Base-by-base conservation (phyloP, 352 stramenopile species). In the Globisporangium nagaii region DNA sequence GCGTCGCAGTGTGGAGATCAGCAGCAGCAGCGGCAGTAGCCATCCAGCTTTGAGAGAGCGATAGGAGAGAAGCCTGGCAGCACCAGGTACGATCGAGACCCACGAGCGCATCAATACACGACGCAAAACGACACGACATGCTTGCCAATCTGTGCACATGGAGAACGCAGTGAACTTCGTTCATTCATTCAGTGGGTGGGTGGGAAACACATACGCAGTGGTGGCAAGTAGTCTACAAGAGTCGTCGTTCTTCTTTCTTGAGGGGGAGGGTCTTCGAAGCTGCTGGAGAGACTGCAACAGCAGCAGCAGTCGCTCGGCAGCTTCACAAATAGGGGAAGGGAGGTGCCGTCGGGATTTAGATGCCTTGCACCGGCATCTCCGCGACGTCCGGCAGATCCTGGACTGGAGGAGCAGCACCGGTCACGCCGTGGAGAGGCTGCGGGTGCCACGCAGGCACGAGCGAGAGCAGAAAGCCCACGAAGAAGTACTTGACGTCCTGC, bases 391-490 rank as follows among this genome's bases (percentile, higher is more conserved):
- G 63, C 47, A 82, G 59, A 6, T 62, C 61, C 44, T 78, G 69
- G 37, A 78, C 70, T 15, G 57, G 51, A n/a, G 58, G 66, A 24
- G 22, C 54, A 2, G 60, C 68, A 2, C 40, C 63, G n/a, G 36
- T n/a, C 15, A 27, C 60, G 12, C 75, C 73, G 27, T 63, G 61
- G 19, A 84, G 69, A 10, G 71, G 62, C 59, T 90, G 75, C 27
- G 81, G 79, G 53, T 88, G 80, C 84, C 84, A 94, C 31, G 82
- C 79, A 2, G 84, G 84, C 13, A 91, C 78, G 13, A 94, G 65
- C 31, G 81, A 92, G 15, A 92, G 56, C 39, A 94, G 22, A 20
- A 94, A 61, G 4, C 78, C 81, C n/a, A 74, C 67, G 52, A 90
- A 35, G 56, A 94, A 94, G 54, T 81, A 90, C 56, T 86, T 84